A percentile compares a stretch with the other conserved stretches of the same genome.
Evolutionary conservation across 352 stramenopile genomes (phyloP).

Genomic region (Phytophthora lateralis): DNA sequence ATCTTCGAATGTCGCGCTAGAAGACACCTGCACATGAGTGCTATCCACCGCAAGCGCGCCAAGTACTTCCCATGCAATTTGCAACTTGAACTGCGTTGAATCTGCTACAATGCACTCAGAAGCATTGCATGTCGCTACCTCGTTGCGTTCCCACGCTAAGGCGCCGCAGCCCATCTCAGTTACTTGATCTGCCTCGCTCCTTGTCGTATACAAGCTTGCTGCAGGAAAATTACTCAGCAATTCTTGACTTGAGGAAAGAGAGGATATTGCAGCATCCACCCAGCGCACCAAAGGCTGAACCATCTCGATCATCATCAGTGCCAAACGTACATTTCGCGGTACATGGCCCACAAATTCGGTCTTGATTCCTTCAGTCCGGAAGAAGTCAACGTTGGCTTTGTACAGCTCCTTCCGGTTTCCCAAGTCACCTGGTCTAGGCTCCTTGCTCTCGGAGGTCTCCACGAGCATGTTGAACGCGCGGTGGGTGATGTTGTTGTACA

Average conservation of each 20-base stretch:
- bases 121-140: conserved; percentile 58
- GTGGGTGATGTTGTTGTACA: conserved; percentile 94
- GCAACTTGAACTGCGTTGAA: conserved; percentile 44
- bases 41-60: conserved; percentile 76
- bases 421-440: conserved; percentile 69
- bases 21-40: conserved; percentile 72
- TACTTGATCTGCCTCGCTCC: conserved; percentile 40
- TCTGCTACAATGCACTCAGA: conserved; percentile 41
- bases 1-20: conserved; percentile 49
- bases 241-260: conserved; percentile 10
- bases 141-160: conserved; percentile 33
- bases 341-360: conserved; percentile 91
- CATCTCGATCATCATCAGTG: conserved; percentile 94
- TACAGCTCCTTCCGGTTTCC: conserved; percentile 80
- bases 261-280: conserved; percentile 44
- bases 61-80: conserved; percentile 82
- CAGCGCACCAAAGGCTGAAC: conserved; percentile 94
- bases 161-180: conserved; percentile 59
- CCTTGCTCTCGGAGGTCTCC: conserved; percentile 94
- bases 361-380: conserved; percentile 29
- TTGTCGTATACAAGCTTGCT: conserved; percentile 51
- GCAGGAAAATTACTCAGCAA: conserved; percentile 42
- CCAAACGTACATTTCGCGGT: conserved; percentile 94
- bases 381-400: conserved; percentile 69
- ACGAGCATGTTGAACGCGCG: conserved; percentile 97